Conservation (phyloP, 345 rosid genomes). For the Viola odorata region DNA sequence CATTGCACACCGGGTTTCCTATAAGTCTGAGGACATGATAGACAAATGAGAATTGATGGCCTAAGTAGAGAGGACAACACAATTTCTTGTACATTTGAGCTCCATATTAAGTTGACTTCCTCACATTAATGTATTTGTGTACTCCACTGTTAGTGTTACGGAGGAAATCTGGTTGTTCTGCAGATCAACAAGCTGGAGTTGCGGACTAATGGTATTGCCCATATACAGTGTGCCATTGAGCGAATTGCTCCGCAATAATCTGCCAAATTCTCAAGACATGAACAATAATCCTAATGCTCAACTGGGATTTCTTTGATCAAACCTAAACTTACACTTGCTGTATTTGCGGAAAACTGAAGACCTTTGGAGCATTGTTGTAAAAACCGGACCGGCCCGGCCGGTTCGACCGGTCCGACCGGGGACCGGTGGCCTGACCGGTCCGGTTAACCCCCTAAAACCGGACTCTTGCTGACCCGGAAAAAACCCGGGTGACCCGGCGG, state of each 20-base stretch:
- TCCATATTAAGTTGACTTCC: constrained; percentile 6
- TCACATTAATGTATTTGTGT: constrained; percentile 59
- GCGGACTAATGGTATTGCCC: constrained; percentile 46
- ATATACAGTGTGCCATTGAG: constrained; percentile 56
- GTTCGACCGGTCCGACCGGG: too few species aligned
- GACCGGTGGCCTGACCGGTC: too few species aligned
- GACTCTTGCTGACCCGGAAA: too few species aligned
- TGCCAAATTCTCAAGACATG: constrained; percentile 20
- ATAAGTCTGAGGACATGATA: constrained; percentile 49
- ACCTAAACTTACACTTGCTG: constrained; percentile 70
- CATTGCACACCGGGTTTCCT: constrained; percentile 84
- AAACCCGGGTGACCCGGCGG: too few species aligned
- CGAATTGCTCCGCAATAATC: constrained; percentile 67
- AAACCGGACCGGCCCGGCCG: too few species aligned
- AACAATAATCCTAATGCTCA: constrained; percentile 2
- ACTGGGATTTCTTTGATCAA: not conserved
- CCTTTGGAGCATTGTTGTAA: too few species aligned
- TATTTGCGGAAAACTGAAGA: constrained; percentile 65
- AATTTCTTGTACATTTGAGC: not conserved
- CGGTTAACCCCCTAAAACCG: too few species aligned
- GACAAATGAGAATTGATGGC: constrained; percentile 6
- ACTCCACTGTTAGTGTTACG: constrained; percentile 45
- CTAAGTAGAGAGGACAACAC: not conserved
- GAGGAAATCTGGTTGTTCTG: constrained; percentile 71
- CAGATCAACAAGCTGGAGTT: constrained; percentile 64